These are phyloP conservation scores for Mrakia hoshinonis DNA, from an alignment of 768 basidiomycete genomes.

Conservation along the genomic window DNA sequence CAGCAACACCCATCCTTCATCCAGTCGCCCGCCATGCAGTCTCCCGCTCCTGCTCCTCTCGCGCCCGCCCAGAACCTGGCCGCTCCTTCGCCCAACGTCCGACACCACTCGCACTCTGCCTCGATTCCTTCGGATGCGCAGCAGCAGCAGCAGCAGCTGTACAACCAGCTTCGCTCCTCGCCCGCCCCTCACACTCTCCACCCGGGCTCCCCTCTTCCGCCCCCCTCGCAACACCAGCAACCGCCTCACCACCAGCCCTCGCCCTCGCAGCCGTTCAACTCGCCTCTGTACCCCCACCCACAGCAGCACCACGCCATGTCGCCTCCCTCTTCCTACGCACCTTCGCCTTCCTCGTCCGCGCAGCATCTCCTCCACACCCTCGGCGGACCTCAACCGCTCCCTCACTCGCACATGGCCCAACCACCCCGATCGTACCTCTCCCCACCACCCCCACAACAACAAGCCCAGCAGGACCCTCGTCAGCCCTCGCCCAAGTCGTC, in stretches of 20 bases:
- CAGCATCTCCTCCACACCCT: not conserved
- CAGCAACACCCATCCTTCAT: not conserved
- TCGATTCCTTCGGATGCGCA: too few relatives aligned
- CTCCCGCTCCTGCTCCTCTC: not conserved
- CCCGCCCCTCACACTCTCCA: not conserved
- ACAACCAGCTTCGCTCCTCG: constrained; percentile 12
- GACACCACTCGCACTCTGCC: not conserved
- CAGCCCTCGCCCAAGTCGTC: not conserved
- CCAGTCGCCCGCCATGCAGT: not conserved
- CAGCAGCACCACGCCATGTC: constrained; percentile 1
- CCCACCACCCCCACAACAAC: not conserved
- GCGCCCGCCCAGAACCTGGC: not conserved
- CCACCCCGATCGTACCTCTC: not conserved
- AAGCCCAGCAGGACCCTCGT: constrained; percentile 1
- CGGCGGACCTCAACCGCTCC: not conserved
- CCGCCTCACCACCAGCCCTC: not conserved
- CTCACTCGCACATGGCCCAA: not conserved
- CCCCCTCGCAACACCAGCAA: constrained; percentile 3
- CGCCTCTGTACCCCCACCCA: not conserved
- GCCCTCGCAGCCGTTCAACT: too few relatives aligned
- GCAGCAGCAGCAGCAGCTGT: constrained; percentile 1
- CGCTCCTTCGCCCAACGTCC: not conserved
- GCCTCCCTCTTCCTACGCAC: not conserved
- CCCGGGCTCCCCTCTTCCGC: not conserved
- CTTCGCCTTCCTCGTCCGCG: too few relatives aligned